Evolutionary conservation across 164 flowering plant species (phyloP).

Genomic region (Cinnamomum micranthum): DNA sequence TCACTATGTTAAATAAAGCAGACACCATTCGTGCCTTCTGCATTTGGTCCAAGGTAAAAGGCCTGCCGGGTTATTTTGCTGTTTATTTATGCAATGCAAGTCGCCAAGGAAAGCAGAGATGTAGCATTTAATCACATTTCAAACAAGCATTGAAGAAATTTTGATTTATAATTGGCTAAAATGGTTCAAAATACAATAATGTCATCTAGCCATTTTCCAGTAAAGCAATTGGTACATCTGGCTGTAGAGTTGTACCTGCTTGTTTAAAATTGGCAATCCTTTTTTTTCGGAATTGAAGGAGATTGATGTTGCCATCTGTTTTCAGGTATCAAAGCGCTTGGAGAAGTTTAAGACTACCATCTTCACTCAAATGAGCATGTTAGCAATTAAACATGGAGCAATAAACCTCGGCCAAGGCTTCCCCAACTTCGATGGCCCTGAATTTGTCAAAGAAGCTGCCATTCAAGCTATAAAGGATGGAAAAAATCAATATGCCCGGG

Average conservation of each 20-base stretch:
- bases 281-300: background rate
- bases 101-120: too few species aligned
- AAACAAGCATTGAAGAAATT: too few species aligned
- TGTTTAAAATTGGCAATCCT: background rate
- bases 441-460: constrained; percentile 96
- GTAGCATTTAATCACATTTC: too few species aligned
- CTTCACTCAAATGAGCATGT: constrained; percentile 92
- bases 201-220: background rate
- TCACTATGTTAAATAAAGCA: too few species aligned
- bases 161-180: too few species aligned
- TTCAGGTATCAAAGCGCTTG: constrained; percentile 87
- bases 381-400: constrained; percentile 90
- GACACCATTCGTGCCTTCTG: too few species aligned
- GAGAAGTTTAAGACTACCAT: constrained; percentile 97
- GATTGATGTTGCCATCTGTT: constrained; percentile 4
- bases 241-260: background rate
- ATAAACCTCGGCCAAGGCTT: constrained; percentile 98
- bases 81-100: too few species aligned
- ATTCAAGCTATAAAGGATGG: constrained; percentile 87
- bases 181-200: background rate
- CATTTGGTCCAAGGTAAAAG: too few species aligned
- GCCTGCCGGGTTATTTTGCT: too few species aligned
- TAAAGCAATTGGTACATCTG: background rate
- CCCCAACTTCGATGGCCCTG: constrained; percentile 98
- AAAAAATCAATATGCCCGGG: constrained; percentile 94